Conservation (phyloP, 345 rosid species). For the Ceriops zippeliana region DNA sequence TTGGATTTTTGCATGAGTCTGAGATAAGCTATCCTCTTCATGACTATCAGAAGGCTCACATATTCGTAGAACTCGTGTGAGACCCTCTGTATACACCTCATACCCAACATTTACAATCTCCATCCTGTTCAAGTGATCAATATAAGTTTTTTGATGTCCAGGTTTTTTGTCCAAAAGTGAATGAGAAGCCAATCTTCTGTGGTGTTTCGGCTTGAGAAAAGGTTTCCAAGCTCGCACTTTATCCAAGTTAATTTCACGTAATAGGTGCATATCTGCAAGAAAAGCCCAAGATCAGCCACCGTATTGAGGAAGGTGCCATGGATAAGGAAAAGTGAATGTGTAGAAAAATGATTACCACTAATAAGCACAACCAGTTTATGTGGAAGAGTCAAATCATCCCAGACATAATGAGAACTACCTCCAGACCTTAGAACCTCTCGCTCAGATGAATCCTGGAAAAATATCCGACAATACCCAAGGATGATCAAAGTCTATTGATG, state of each 20-base stretch:
- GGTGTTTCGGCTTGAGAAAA: slow-evolving; percentile 52
- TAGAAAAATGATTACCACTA: slow-evolving; percentile 46
- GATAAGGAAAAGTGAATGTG: neutral
- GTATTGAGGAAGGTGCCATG: neutral
- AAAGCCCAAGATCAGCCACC: slow-evolving; percentile 13
- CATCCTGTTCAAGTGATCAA: slow-evolving; percentile 35
- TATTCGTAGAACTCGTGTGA: slow-evolving; percentile 72
- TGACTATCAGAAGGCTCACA: slow-evolving; percentile 56
- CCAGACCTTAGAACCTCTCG: slow-evolving; percentile 74
- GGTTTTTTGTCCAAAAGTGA: slow-evolving; percentile 36
- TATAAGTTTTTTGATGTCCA: slow-evolving; percentile 38
- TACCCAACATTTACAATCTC: slow-evolving; percentile 65
- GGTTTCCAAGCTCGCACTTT: slow-evolving; percentile 94
- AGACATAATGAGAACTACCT: slow-evolving; percentile 60
- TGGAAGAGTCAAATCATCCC: slow-evolving; percentile 93
- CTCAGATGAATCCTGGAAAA: slow-evolving; percentile 71
- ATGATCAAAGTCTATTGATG: slow-evolving; percentile 7
- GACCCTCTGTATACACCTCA: slow-evolving; percentile 93
- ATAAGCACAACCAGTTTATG: slow-evolving; percentile 71
- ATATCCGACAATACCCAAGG: slow-evolving; percentile 17
- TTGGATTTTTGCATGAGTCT: slow-evolving; percentile 57
- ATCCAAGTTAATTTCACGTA: slow-evolving; percentile 86
- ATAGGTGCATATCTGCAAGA: slow-evolving; percentile 52
- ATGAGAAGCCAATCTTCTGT: slow-evolving; percentile 53
- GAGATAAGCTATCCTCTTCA: slow-evolving; percentile 35